Base-by-base conservation (phyloP, 148 eudicot genomes). In the Spergularia marina region DNA sequence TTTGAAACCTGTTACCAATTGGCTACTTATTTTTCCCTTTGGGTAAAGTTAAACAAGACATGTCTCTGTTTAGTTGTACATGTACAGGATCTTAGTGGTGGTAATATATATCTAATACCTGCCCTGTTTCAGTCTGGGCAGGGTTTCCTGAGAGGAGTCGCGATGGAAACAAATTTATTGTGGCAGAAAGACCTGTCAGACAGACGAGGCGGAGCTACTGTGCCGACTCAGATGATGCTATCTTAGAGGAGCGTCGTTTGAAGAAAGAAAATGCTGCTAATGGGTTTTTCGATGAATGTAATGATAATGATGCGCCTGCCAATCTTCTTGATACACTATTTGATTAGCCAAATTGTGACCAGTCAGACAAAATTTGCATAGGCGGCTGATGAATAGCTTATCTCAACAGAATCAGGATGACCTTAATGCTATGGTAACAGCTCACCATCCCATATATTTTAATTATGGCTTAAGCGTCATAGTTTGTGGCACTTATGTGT, bases 121-220 rank as follows among this genome's bases (percentile, higher is more conserved):
- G 10, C 30, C 65, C 16, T 15, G 57, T 41, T 75, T 57, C 92
- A 95, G 99, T 92, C 67, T 95, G 99, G 99, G 99, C 99, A 73
- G 99, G 97, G 83, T 95, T 90, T 76, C 54, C 96, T 5, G 99
- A 95, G 83, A 85, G 96, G 76, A 83, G 78, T 12, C 98, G 98
- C 41, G 97, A 95, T 40, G 96, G 97, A 51, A 89, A 78, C 91
- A 95, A 95, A 78, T 95, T 83, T 79, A 71, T 89, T 39, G 99
- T 95, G 60, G 94, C 97, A 60, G 99, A 95, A 76, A 89, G 88
- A 77, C 96, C 94, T 39, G 81, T 56, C 3, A 89, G 89, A 74
- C 90, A 87, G 68, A 76, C 72, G 54, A 83, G 83, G 67, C 84
- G 87, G 54, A 87, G 85, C 61, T 68, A 70, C 63, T 86, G 92